These are phyloP conservation scores for Pichia eremophila DNA, from an alignment of 805 yeast genomes.

Conservation along the genomic window DNA sequence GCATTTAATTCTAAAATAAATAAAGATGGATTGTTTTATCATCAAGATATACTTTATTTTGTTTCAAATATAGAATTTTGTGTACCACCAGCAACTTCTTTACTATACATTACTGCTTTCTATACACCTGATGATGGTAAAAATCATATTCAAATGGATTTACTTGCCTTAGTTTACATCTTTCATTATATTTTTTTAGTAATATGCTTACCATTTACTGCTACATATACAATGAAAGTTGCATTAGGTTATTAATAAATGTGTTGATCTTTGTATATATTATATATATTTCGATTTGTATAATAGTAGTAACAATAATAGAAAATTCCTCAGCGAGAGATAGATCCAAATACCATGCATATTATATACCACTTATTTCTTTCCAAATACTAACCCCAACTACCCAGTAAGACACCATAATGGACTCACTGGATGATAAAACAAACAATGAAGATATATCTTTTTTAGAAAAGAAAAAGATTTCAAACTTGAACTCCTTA, in stretches of 20 bases:
- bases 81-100: slow-evolving; percentile 81
- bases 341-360: too few relatives aligned
- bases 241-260: slow-evolving; percentile 29
- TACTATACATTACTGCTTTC: slow-evolving; percentile 82
- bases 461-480: too few relatives aligned
- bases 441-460: too few relatives aligned
- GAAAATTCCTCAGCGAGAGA: too few relatives aligned
- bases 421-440: neutral
- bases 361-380: too few relatives aligned
- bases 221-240: slow-evolving; percentile 57
- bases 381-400: too few relatives aligned
- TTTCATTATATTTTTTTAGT: slow-evolving; percentile 63
- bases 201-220: slow-evolving; percentile 63
- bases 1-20: slow-evolving; percentile 55
- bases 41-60: slow-evolving; percentile 54
- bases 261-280: neutral
- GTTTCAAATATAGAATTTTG: slow-evolving; percentile 68
- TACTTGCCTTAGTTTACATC: slow-evolving; percentile 67
- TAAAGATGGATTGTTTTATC: slow-evolving; percentile 53
- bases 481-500: neutral
- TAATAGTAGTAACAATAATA: too few relatives aligned
- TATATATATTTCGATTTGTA: too few relatives aligned
- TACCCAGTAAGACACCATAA: too few relatives aligned
- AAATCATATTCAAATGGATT: slow-evolving; percentile 66
- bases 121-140: slow-evolving; percentile 57